phyloP scores from a whole-genome alignment of 305 asterid species.

The Andrographis paniculata region DNA sequence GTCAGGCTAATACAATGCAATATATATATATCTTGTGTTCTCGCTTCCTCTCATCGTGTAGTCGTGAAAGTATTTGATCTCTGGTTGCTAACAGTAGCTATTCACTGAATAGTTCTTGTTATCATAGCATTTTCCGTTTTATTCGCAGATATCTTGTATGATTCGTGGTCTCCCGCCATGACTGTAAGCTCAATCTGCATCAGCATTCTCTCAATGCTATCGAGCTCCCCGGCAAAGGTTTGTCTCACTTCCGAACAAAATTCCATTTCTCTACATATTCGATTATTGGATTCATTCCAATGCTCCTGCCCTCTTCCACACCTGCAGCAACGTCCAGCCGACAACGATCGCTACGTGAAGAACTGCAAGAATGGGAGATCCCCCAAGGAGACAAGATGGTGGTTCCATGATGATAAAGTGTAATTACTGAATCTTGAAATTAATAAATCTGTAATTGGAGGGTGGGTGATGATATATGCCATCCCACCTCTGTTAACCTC shows the following conservation, averaged over 20 bases:
- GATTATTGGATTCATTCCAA: neutral
- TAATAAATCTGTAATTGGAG: no score
- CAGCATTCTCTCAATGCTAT: conserved; percentile 95
- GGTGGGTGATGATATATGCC: no score
- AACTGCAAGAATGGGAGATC: conserved; percentile 86
- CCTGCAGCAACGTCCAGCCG: conserved; percentile 89
- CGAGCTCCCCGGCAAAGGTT: conserved; percentile 91
- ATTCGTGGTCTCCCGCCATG: conserved; percentile 99
- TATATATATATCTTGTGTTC: no score
- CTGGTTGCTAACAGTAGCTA: neutral
- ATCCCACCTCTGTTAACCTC: no score
- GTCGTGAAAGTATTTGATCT: no score
- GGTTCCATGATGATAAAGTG: conserved; percentile 99
- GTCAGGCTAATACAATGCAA: no score
- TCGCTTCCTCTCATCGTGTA: no score
- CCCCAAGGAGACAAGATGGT: conserved; percentile 99
- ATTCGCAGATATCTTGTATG: conserved; percentile 78
- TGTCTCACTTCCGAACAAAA: conserved; percentile 10
- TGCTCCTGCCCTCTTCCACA: neutral
- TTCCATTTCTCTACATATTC: neutral
- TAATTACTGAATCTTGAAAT: no score
- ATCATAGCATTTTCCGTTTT: neutral
- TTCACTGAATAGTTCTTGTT: no score
- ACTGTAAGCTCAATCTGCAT: conserved; percentile 92
- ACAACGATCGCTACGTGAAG: conserved; percentile 92